phyloP scores from a whole-genome alignment of 345 rosid genomes.

The Firmiana major region DNA sequence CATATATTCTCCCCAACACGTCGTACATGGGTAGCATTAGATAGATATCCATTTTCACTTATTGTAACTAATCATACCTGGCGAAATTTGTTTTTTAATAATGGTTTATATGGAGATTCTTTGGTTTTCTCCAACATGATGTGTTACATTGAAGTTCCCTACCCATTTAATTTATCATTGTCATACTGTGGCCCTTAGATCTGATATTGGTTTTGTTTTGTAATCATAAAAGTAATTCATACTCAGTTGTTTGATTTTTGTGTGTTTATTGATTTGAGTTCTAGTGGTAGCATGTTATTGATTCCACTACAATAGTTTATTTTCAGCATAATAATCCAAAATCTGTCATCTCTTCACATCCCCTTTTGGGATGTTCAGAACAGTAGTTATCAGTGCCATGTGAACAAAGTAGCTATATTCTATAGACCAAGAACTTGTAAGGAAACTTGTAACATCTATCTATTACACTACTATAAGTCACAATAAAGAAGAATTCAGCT shows the following conservation, averaged over 20 bases:
- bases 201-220: not conserved
- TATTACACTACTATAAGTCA: not conserved
- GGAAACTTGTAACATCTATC: not conserved
- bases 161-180: too few relatives aligned
- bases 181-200: not conserved
- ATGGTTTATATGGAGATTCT: too few relatives aligned
- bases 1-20: too few relatives aligned
- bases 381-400: not conserved
- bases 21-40: too few relatives aligned
- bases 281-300: not conserved
- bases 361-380: not conserved
- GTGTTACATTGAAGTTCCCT: too few relatives aligned
- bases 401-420: not conserved
- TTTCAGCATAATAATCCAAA: not conserved
- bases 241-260: not conserved
- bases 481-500: not conserved
- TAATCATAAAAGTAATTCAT: not conserved
- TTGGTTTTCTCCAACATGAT: too few relatives aligned
- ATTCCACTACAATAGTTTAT: not conserved
- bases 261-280: not conserved
- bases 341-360: not conserved
- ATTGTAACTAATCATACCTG: too few relatives aligned
- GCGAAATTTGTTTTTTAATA: too few relatives aligned
- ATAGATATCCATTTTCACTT: too few relatives aligned
- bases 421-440: not conserved